These are phyloP conservation scores for Podospora fimiseda DNA, from an alignment of 495 filamentous ascomycete species.

Conservation along the genomic window DNA sequence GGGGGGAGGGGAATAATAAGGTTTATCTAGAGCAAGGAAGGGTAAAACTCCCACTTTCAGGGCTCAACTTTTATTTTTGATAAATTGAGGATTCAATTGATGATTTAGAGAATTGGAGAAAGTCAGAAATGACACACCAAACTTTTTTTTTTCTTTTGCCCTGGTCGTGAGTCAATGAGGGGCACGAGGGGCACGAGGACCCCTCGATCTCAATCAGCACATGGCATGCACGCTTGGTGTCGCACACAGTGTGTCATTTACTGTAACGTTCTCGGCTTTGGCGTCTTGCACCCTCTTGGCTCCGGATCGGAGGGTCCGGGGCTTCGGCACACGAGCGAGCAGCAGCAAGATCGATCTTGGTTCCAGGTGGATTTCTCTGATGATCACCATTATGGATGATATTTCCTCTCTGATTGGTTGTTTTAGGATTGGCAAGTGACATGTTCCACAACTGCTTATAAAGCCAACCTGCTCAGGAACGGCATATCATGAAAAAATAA, in stretches of 20 bases:
- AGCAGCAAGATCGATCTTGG: too few relatives aligned
- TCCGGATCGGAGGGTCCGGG: slow-evolving; percentile 2
- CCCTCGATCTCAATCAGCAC: slow-evolving; percentile 7
- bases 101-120: slow-evolving; percentile 2
- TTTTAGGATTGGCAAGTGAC: too few relatives aligned
- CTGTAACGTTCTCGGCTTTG: not conserved
- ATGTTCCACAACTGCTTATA: too few relatives aligned
- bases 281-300: not conserved
- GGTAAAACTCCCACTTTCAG: not conserved
- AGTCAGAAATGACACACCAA: too few relatives aligned
- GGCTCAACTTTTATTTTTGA: not conserved
- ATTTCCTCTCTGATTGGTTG: too few relatives aligned
- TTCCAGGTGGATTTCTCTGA: too few relatives aligned
- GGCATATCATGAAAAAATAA: too few relatives aligned
- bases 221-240: not conserved
- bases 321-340: too few relatives aligned
- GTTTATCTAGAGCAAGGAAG: not conserved
- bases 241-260: slow-evolving; percentile 2
- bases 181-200: not conserved
- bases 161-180: slow-evolving; percentile 15
- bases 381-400: too few relatives aligned
- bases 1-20: not conserved
- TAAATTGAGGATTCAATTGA: not conserved
- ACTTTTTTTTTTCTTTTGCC: too few relatives aligned
- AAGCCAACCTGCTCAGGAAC: too few relatives aligned